A percentile compares a stretch with the other conserved stretches of the same genome.
These are phyloP conservation scores for Ogataea pini DNA, from an alignment of 805 yeast genomes.

Conservation along the genomic window DNA sequence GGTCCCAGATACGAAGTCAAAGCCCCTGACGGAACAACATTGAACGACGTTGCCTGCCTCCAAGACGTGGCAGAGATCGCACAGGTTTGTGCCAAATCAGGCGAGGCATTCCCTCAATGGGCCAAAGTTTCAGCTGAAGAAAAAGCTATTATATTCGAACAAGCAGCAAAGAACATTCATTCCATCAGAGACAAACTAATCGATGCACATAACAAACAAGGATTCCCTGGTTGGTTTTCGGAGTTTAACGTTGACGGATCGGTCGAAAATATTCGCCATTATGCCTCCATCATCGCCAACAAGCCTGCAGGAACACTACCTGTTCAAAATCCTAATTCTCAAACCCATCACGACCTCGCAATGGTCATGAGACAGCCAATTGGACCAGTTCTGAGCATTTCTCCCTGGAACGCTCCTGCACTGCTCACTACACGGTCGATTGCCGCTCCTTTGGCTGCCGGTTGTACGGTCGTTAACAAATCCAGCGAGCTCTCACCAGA, in stretches of 20 bases:
- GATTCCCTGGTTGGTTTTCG: constrained; percentile 40
- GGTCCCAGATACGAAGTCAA: constrained; percentile 7
- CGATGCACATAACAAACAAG: constrained; percentile 35
- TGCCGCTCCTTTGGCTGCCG: constrained; percentile 48
- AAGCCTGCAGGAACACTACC: constrained; percentile 25
- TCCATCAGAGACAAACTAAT: constrained; percentile 18
- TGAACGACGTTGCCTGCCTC: constrained; percentile 11
- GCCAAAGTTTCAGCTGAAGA: constrained; percentile 7
- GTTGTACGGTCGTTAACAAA: constrained; percentile 47
- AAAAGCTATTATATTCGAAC: constrained; percentile 16
- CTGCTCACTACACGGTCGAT: constrained; percentile 42
- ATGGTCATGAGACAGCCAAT: constrained; percentile 40
- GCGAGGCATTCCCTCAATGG: constrained; percentile 25
- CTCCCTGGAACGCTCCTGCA: constrained; percentile 54
- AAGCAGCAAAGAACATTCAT: constrained; percentile 12
- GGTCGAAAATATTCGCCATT: constrained; percentile 35
- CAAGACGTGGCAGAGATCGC: constrained; percentile 2
- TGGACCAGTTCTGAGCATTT: constrained; percentile 47
- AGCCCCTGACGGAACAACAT: constrained; percentile 9
- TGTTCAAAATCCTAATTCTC: constrained; percentile 14
- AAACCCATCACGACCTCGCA: constrained; percentile 13
- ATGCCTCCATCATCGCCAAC: constrained; percentile 25
- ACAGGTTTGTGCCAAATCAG: constrained; percentile 17
- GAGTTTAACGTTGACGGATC: constrained; percentile 36
- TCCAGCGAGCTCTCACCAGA: constrained; percentile 42